Base-by-base conservation (phyloP, 2,329 filamentous ascomycete species). In the Capronia americana region DNA sequence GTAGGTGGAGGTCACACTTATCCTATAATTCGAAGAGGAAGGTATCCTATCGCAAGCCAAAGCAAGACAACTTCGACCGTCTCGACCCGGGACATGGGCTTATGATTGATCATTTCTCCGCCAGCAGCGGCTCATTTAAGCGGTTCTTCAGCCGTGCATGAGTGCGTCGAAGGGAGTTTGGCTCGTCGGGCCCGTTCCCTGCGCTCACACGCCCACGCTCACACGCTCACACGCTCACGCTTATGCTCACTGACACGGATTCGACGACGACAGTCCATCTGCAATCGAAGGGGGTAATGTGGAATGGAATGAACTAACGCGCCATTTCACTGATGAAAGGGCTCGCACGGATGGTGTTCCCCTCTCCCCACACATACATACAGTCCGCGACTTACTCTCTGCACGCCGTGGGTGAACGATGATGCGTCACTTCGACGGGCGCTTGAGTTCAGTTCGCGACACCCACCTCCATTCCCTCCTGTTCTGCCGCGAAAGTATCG, bases 71-170 rank as follows among this genome's bases (percentile, higher is more conserved):
- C 26, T 28, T 28, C 26, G 26, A 28, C 5, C 26, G 26, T 28
- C 26, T 28, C 28, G 28, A 28, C 28, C 28, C 4, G 4, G 28
- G 28, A 28, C 28, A 6, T 28, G 2, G 4, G 3, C 5, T 28
- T 1, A 28, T 28, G 28, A 74, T 46, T 14, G 4, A 46, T 20
- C 7, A 3, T 44, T 46, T 46, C 23, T 20, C 70, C 0, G 26
- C 41, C 41, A 7, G 20, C 41, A 4, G 12, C 41, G 14, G 14
- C 14, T 46, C 41, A 10, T 46, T 6, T 1, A 11, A 46, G 41
- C 41, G 12, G 41, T 10, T 46, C 41, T 14, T 10, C 41, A 46
- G 4, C 4, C 4, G 5, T 28, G n/a, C 2, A 11, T 46, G 41
- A 46, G 41, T 20, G 3, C 41, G 20, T 46, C 41, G 20, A 46